Conservation (phyloP, 148 eudicot species). For the Persicaria maculosa region DNA sequence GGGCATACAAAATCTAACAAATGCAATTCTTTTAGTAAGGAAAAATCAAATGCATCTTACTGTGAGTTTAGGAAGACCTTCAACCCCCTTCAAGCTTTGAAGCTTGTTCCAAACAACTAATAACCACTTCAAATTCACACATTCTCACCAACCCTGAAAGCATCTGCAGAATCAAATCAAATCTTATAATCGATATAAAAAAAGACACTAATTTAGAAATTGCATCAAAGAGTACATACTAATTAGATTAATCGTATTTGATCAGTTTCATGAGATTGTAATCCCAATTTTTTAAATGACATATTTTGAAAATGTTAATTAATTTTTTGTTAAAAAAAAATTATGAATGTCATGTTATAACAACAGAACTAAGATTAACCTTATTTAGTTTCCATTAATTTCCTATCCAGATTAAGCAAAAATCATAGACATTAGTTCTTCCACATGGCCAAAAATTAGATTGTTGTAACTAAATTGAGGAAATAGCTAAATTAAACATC, state of each 20-base stretch:
- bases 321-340: background rate
- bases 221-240: background rate
- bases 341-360: background rate
- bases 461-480: too few species aligned
- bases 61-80: slow-evolving; percentile 61
- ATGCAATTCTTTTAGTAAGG: background rate
- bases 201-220: background rate
- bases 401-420: slow-evolving; percentile 7
- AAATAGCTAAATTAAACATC: too few species aligned
- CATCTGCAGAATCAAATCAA: background rate
- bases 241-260: too few species aligned
- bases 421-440: background rate
- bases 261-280: background rate
- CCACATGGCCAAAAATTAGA: background rate
- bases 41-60: slow-evolving; percentile 28
- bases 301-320: too few species aligned
- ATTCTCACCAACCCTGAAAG: slow-evolving; percentile 56
- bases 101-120: slow-evolving; percentile 79
- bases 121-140: slow-evolving; percentile 82
- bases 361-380: background rate
- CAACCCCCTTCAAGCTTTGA: slow-evolving; percentile 68
- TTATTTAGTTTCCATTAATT: background rate
- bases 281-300: background rate
- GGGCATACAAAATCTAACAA: background rate
- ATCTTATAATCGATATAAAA: background rate